phyloP scores from a whole-genome alignment of 1,284 basidiomycete species.

The Phlebopus sp. region DNA sequence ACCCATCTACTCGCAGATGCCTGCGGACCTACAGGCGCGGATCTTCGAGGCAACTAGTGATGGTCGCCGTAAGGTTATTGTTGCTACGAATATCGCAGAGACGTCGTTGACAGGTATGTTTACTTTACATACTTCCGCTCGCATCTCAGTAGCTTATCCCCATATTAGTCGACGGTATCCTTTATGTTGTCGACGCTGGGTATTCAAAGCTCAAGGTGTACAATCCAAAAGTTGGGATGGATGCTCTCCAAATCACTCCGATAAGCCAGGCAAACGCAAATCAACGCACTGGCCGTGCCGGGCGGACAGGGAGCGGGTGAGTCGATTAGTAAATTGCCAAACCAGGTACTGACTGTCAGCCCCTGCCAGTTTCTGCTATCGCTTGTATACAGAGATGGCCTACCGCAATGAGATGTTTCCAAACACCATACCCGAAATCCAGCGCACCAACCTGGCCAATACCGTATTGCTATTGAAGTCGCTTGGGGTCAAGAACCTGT shows the following conservation, averaged over 20 bases:
- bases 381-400: constrained; percentile 84
- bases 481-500: constrained; percentile 92
- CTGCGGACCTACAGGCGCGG: constrained; percentile 96
- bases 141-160: constrained; percentile 13
- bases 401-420: constrained; percentile 88
- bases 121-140: neutral
- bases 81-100: constrained; percentile 99
- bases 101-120: constrained; percentile 86
- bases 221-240: constrained; percentile 99
- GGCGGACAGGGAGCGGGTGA: constrained; percentile 90
- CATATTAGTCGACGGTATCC: constrained; percentile 86
- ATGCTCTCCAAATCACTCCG: constrained; percentile 96
- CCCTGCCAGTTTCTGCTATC: constrained; percentile 88
- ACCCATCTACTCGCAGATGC: constrained; percentile 99
- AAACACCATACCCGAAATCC: constrained; percentile 97
- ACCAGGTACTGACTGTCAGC: constrained; percentile 7
- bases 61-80: constrained; percentile 93
- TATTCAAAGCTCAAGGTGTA: constrained; percentile 99
- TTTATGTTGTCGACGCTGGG: constrained; percentile 95
- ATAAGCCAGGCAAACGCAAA: constrained; percentile 98
- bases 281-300: constrained; percentile 94
- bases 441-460: constrained; percentile 95
- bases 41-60: constrained; percentile 96
- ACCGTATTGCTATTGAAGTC: constrained; percentile 94
- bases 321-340: constrained; percentile 25